Base-by-base conservation (phyloP, 345 rosid species). In the Mallotus nudiflorus region DNA sequence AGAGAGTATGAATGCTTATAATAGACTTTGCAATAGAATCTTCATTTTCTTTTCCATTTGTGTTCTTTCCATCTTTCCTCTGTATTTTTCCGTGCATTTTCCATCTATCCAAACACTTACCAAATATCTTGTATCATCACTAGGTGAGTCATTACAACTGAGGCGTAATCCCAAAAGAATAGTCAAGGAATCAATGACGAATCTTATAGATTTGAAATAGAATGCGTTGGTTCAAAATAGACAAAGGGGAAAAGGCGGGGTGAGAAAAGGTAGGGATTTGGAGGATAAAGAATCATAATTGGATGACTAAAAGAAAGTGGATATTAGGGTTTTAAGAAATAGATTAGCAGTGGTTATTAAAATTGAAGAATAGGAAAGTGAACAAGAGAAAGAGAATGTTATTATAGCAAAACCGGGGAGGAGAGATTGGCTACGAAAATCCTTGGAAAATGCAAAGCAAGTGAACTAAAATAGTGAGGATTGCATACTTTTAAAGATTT, bases 111-210 rank as follows among this genome's bases (percentile, higher is more conserved):
- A n/a, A n/a, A n/a, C n/a, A n/a, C n/a, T n/a, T n/a, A n/a, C n/a
- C n/a, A n/a, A n/a, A n/a, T n/a, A n/a, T n/a, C n/a, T n/a, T n/a
- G n/a, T n/a, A n/a, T n/a, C n/a, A n/a, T 4, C 4, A 9, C 9
- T 12, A 3, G 46, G 76, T 33, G 72, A 74, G 48, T 72, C 85
- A 19, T 33, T 64, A 44, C 82, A 69, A 73, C 63, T 79, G 2
- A 77, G 84, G 54, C 80, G 81, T 69, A 81, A 77, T 13, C 77
- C 73, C n/a, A 68, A 82, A 66, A 68, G 82, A 28, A 33, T 68
- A 4, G 81, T 33, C 51, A 60, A 45, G 15, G 60, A 45, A 9
- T 52, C 46, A 9, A 12, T 37, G 40, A 16, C 29, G 16, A 65
- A 50, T 65, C 48, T 13, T 5, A 42, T 4, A 69, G 40, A 50